A percentile compares a stretch with the other conserved stretches of the same genome.
Evolutionary conservation across 495 filamentous ascomycete species (phyloP).

Genomic region (Tetracladium marchalianum): DNA sequence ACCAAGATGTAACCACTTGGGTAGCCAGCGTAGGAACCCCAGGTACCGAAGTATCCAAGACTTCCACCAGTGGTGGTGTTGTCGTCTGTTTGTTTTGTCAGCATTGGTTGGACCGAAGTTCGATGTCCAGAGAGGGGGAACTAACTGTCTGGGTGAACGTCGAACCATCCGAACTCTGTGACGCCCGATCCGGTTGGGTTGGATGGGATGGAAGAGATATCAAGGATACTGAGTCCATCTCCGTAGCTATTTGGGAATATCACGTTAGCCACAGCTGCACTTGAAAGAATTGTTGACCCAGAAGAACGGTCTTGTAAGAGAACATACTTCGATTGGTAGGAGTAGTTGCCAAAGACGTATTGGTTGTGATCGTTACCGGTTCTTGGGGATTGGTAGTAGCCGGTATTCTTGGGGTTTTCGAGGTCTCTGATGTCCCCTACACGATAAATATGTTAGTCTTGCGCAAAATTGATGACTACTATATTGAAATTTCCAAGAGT

Average conservation of each 20-base stretch:
- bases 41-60: conserved; percentile 47
- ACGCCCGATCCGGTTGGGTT: conserved; percentile 43
- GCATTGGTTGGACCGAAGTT: conserved; percentile 37
- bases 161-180: conserved; percentile 44
- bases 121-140: no score
- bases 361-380: conserved; percentile 52
- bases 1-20: conserved; percentile 44
- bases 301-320: no score
- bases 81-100: conserved; percentile 31
- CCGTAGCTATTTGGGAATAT: conserved; percentile 27
- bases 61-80: conserved; percentile 28
- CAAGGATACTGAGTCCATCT: conserved; percentile 43
- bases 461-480: no score
- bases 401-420: conserved; percentile 22
- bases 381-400: conserved; percentile 36
- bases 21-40: conserved; percentile 46
- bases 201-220: conserved; percentile 38
- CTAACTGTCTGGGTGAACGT: conserved; percentile 12
- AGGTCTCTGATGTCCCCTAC: no score
- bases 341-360: conserved; percentile 40
- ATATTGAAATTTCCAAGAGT: no score
- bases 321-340: conserved; percentile 40
- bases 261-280: no score
- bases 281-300: no score
- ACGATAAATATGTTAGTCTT: no score